Percentiles rank a stretch among this genome's conserved stretches.
Evolutionary conservation across 495 filamentous ascomycete species (phyloP).

Genomic region (Aspergillus nanangensis): DNA sequence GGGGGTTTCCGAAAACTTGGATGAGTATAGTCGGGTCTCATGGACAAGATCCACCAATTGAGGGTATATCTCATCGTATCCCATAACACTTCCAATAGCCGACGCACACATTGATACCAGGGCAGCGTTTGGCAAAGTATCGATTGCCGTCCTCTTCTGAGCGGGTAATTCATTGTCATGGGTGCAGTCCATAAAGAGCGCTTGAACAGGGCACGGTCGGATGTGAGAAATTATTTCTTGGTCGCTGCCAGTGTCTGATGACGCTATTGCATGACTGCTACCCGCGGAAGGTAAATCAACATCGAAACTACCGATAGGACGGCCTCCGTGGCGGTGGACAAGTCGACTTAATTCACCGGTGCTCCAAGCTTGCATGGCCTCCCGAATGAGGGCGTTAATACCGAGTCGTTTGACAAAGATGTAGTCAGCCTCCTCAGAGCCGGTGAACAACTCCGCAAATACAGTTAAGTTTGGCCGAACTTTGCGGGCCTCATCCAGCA

Average conservation of each 20-base stretch:
- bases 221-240: slow-evolving; percentile 67
- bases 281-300: slow-evolving; percentile 55
- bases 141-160: slow-evolving; percentile 90
- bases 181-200: slow-evolving; percentile 98
- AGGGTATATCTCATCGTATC: slow-evolving; percentile 98
- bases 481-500: slow-evolving; percentile 85
- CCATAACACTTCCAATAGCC: slow-evolving; percentile 92
- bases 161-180: slow-evolving; percentile 97
- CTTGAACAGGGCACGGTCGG: slow-evolving; percentile 77
- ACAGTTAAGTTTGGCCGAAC: slow-evolving; percentile 87
- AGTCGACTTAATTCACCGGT: slow-evolving; percentile 86
- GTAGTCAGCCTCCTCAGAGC: slow-evolving; percentile 93
- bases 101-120: slow-evolving; percentile 94
- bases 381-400: slow-evolving; percentile 84
- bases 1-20: slow-evolving; percentile 58
- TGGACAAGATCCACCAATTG: slow-evolving; percentile 83
- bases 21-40: slow-evolving; percentile 78
- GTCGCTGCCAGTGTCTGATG: slow-evolving; percentile 31
- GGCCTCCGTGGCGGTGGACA: slow-evolving; percentile 90
- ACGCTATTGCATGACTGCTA: slow-evolving; percentile 36
- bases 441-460: slow-evolving; percentile 94
- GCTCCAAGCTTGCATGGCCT: slow-evolving; percentile 98
- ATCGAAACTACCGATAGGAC: slow-evolving; percentile 95
- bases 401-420: slow-evolving; percentile 90
- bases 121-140: slow-evolving; percentile 94